Percentiles rank a stretch among this genome's conserved stretches.
Evolutionary conservation across 768 basidiomycete genomes (phyloP).

Genomic region (Asterophora parasitica): DNA sequence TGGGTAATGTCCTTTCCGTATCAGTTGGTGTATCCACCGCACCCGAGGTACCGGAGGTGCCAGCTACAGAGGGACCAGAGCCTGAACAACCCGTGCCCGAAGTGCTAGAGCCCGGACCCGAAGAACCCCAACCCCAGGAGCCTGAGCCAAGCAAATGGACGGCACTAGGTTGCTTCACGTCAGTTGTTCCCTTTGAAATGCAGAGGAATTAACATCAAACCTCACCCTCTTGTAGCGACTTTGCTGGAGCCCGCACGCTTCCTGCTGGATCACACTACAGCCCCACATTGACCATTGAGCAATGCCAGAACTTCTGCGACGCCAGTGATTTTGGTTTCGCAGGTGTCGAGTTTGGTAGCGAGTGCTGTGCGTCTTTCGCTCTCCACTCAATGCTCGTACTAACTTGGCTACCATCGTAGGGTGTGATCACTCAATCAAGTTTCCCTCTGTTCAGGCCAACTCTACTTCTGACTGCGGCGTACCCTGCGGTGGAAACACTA

Average conservation of each 20-base stretch:
- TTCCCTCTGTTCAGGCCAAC: slow-evolving; percentile 1
- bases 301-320: slow-evolving; percentile 9
- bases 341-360: slow-evolving; percentile 11
- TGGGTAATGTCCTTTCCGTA: slow-evolving; percentile 3
- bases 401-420: neutral
- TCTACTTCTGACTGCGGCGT: slow-evolving; percentile 6
- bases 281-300: slow-evolving; percentile 7
- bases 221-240: neutral
- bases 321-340: slow-evolving; percentile 5
- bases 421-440: slow-evolving; percentile 11
- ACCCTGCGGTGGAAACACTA: slow-evolving; percentile 5
- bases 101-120: no score
- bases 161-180: slow-evolving; percentile 8
- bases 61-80: no score
- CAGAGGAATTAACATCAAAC: neutral
- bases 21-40: slow-evolving; percentile 4
- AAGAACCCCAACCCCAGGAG: no score
- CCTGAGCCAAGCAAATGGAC: slow-evolving; percentile 2
- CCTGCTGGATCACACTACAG: neutral
- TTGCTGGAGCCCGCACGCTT: slow-evolving; percentile 9
- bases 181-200: neutral
- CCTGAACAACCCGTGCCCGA: no score
- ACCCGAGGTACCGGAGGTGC: no score
- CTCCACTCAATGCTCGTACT: neutral
- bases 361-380: slow-evolving; percentile 9